phyloP scores from a whole-genome alignment of 2,329 filamentous ascomycete species.

The Calycina herbarum region DNA sequence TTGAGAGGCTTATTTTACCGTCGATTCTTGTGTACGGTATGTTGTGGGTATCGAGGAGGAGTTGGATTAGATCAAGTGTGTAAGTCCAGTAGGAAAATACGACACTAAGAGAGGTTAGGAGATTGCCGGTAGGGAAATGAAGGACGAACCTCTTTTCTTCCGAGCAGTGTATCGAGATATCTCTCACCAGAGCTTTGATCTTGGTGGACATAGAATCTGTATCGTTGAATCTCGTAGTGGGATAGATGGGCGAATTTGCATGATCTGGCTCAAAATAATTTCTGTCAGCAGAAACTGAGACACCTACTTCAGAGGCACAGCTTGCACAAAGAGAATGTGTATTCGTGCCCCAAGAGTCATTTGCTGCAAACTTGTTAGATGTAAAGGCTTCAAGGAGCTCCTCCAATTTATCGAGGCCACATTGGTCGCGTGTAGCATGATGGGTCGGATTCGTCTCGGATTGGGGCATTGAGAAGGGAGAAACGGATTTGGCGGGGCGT shows the following conservation, averaged over 20 bases:
- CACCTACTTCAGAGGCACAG: neutral
- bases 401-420: conserved; percentile 12
- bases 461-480: neutral
- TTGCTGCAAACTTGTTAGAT: neutral
- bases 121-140: neutral
- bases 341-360: neutral
- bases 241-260: too few species aligned
- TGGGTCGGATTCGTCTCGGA: too few species aligned
- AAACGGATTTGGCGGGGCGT: neutral
- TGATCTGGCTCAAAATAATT: too few species aligned
- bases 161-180: conserved; percentile 13
- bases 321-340: neutral
- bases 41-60: neutral
- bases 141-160: conserved; percentile 3
- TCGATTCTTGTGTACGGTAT: conserved; percentile 44
- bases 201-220: conserved; percentile 19
- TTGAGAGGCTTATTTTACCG: conserved; percentile 44
- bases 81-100: conserved; percentile 24
- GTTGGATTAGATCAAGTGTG: conserved; percentile 20
- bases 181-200: conserved; percentile 20
- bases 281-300: too few species aligned
- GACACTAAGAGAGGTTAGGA: conserved; percentile 12
- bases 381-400: conserved; percentile 13
- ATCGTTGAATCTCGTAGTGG: too few species aligned
- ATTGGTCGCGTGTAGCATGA: conserved; percentile 4